Conservation (phyloP, 257 asterid species). For the Nicotiana tabacum region DNA sequence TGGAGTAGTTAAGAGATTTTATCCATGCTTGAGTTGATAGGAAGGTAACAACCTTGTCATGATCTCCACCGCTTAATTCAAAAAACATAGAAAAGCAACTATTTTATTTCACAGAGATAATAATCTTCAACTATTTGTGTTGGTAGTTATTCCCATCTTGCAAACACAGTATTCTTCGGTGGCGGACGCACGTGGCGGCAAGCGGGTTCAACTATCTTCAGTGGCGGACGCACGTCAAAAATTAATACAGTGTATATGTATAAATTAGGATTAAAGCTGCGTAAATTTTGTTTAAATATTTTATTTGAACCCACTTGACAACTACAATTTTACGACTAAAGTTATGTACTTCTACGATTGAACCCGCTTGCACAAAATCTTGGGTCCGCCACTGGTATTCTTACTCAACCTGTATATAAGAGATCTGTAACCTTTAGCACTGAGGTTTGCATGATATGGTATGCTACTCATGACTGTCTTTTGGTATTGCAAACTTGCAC, state of each 20-base stretch:
- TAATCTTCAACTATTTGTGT: not conserved
- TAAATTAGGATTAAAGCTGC: no score
- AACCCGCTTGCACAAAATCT: no score
- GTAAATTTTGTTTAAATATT: no score
- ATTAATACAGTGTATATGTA: no score
- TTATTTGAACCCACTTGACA: no score
- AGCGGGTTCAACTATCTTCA: no score
- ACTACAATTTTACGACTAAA: no score
- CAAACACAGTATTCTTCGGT: not conserved
- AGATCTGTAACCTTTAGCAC: constrained; percentile 18
- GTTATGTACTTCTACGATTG: no score
- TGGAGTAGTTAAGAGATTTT: constrained; percentile 32
- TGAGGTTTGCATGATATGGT: constrained; percentile 24
- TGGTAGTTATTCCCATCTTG: not conserved
- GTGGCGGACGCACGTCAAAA: no score
- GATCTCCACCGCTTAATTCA: constrained; percentile 39
- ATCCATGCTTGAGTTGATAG: constrained; percentile 47
- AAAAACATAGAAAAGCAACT: not conserved
- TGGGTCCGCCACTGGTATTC: no score
- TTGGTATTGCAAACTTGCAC: constrained; percentile 13
- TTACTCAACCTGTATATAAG: constrained; percentile 13
- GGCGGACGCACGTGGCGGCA: no score
- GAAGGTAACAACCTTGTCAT: constrained; percentile 24
- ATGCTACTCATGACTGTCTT: not conserved
- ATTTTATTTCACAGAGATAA: not conserved